Evolutionary conservation across 257 asterid species (phyloP), one percentile per base, ranked within the genome.

Genomic region (Primulina tabacum): DNA sequence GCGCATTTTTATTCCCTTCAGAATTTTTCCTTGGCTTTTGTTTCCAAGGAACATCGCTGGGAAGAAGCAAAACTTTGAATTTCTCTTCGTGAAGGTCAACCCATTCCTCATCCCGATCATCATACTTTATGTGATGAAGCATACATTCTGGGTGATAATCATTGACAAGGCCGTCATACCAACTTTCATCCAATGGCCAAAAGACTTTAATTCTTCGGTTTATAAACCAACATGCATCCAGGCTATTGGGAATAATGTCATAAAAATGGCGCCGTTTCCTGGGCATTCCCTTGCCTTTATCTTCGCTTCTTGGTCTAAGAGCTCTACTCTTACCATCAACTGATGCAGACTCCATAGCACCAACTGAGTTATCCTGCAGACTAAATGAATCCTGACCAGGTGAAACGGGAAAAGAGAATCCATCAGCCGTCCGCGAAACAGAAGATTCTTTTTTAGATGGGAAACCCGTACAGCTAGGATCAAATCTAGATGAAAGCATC

Each of bases 401-500:
- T 83, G 93, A 77, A 71, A 72, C 77, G 60, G 84, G 77, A 67
- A 76, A 69, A 70, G 89, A 79, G 60, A 73, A 63, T 20, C 89
- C 84, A 68, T 85, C 81, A 62, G 79, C 79, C 72, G 71, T 68
- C 75, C 74, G 84, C 35, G 82, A 78, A 58, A 34, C 77, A 8
- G 92, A 83, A 76, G 84, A 72, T 75, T 72, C 87, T 57, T 70
- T 80, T 72, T 77, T 87, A 2, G 89, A 78, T 50, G 87, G 80
- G 82, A 88, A 91, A 32, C 95, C 92, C 8, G 98, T 94, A 88
- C 97, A 95, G 11, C 85, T 83, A 33, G 99, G 99, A 82, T 95
- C 99, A 78, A 95, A 95, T 75, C 97, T 82, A 76, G 98, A 92
- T 18, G 99, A 95, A 26, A 95, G 92, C 99, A 95, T 95, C 89